A percentile compares a stretch with the other conserved stretches of the same genome.
These are phyloP conservation scores for Parachaetomium inaequale DNA, from an alignment of 495 filamentous ascomycete species.

Conservation along the genomic window DNA sequence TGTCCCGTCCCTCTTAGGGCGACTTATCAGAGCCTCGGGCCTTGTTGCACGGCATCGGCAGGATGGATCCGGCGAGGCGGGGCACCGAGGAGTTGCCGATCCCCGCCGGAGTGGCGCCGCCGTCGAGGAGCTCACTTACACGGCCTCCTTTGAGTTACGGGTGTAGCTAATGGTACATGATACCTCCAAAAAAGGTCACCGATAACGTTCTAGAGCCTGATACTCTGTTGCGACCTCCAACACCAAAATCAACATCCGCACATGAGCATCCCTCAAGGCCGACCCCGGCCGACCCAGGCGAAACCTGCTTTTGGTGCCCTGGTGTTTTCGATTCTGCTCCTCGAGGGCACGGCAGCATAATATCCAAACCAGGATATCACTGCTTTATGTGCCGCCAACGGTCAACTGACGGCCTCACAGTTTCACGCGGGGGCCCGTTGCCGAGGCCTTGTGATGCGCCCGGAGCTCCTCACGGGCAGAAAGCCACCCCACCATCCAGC, in stretches of 20 bases:
- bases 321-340: background rate
- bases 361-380: background rate
- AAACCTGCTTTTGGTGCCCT: background rate
- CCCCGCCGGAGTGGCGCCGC: slow-evolving; percentile 2
- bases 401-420: slow-evolving; percentile 10
- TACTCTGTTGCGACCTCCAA: background rate
- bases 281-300: background rate
- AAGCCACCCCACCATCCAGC: slow-evolving; percentile 1
- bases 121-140: background rate
- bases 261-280: background rate
- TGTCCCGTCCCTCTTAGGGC: background rate
- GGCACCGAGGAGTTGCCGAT: background rate
- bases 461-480: background rate
- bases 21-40: background rate
- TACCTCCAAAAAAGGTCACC: no score
- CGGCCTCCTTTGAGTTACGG: no score
- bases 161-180: no score
- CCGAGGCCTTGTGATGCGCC: slow-evolving; percentile 4
- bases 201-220: background rate
- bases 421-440: slow-evolving; percentile 4
- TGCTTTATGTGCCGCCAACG: slow-evolving; percentile 6
- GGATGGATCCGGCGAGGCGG: background rate
- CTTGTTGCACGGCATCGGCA: background rate
- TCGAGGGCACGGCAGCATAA: background rate
- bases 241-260: background rate